A percentile compares a stretch with the other conserved stretches of the same genome.
phyloP scores from a whole-genome alignment of 495 filamentous ascomycete genomes.

The Podospora pseudopauciseta region DNA sequence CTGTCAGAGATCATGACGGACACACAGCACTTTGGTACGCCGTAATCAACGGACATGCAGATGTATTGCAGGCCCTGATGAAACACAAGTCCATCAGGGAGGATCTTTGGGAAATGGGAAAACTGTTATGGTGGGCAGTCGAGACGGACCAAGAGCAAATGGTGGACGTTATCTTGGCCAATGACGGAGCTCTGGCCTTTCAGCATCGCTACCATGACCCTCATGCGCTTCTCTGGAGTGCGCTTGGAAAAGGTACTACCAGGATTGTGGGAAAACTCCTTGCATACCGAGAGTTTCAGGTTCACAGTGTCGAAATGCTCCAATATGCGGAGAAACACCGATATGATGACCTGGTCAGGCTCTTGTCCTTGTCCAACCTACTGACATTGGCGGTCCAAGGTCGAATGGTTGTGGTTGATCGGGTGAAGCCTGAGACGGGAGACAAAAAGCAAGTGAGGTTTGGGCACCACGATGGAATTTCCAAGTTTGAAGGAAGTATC shows the following conservation, averaged over 20 bases:
- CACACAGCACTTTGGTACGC: not conserved
- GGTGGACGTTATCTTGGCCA: not conserved
- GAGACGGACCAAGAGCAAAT: not conserved
- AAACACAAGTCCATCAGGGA: not conserved
- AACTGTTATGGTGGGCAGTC: not conserved
- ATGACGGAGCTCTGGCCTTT: not conserved
- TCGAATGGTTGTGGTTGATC: not conserved
- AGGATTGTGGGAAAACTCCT: not conserved
- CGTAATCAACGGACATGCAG: not conserved
- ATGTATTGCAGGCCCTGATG: not conserved
- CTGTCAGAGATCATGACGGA: not conserved
- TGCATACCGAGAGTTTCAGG: not conserved
- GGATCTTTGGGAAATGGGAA: not conserved
- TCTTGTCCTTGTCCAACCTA: not conserved
- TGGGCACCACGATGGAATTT: not conserved
- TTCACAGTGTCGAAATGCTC: not conserved
- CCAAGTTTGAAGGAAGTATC: not conserved
- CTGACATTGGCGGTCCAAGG: not conserved
- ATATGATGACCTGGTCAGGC: not conserved
- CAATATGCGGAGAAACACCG: not conserved
- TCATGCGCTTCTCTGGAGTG: not conserved
- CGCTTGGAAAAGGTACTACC: not conserved
- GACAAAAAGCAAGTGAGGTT: not conserved
- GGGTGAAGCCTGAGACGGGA: not conserved
- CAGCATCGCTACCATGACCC: not conserved